Percentiles rank a stretch among this genome's conserved stretches.
Conservation (phyloP, 129 eudicot species). For the Gnaphalium uliginosum region DNA sequence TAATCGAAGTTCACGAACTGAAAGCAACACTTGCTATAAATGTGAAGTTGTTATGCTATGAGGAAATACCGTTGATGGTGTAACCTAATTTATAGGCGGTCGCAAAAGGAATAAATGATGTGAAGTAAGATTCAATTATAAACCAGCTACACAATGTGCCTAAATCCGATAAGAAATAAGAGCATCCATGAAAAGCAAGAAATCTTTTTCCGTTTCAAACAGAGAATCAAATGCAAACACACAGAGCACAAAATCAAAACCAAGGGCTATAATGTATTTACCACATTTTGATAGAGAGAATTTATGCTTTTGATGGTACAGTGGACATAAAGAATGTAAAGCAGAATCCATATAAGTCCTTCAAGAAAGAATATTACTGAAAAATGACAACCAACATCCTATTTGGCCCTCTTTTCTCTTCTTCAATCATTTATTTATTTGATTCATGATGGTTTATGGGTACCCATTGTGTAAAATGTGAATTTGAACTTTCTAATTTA, state of each 20-base stretch:
- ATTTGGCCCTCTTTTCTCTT: conserved; percentile 42
- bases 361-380: conserved; percentile 55
- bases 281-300: conserved; percentile 39
- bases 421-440: conserved; percentile 67
- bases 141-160: conserved; percentile 69
- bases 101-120: conserved; percentile 41
- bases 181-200: conserved; percentile 45
- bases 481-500: background rate
- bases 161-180: conserved; percentile 30
- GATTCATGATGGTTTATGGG: conserved; percentile 61
- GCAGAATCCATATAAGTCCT: conserved; percentile 39
- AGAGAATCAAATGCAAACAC: conserved; percentile 48
- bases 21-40: conserved; percentile 8
- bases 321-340: conserved; percentile 32
- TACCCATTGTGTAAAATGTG: conserved; percentile 55
- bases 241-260: conserved; percentile 32
- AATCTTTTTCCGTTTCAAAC: conserved; percentile 26
- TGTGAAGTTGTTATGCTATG: conserved; percentile 42
- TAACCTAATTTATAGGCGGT: conserved; percentile 58
- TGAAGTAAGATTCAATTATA: conserved; percentile 71
- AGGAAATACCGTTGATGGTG: conserved; percentile 34
- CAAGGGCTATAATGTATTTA: conserved; percentile 40
- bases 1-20: conserved; percentile 27
- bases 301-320: conserved; percentile 55
- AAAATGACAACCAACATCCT: conserved; percentile 52